A percentile compares a stretch with the other conserved stretches of the same genome.
Evolutionary conservation across 2,329 filamentous ascomycete species (phyloP).

Genomic region (Hymenoscyphus albidus): DNA sequence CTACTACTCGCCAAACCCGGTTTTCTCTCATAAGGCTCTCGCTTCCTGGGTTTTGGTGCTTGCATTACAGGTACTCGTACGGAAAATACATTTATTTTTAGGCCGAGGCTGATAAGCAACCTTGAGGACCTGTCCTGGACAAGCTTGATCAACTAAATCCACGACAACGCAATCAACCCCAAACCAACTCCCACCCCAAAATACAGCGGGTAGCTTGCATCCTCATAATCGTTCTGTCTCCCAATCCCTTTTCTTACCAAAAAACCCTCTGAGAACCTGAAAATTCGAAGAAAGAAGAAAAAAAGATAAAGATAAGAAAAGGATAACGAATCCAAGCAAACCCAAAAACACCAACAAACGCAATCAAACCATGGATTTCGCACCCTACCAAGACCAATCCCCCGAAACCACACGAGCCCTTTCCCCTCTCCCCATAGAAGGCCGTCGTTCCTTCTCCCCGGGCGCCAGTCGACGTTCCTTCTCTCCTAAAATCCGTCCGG

Average conservation of each 20-base stretch:
- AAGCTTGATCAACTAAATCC: neutral
- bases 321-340: neutral
- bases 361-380: constrained; percentile 72
- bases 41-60: too few relatives aligned
- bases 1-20: too few relatives aligned
- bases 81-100: neutral
- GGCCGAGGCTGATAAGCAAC: constrained; percentile 1
- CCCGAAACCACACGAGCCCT: constrained; percentile 80
- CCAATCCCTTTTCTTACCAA: neutral
- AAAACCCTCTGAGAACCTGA: neutral
- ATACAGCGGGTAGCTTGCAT: too few relatives aligned
- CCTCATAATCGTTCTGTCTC: neutral
- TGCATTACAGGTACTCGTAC: too few relatives aligned
- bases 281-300: too few relatives aligned
- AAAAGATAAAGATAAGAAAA: neutral
- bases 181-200: neutral
- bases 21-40: too few relatives aligned
- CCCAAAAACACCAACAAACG: neutral
- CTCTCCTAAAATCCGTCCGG: constrained; percentile 47
- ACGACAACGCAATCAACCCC: constrained; percentile 9
- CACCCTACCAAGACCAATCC: constrained; percentile 89
- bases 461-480: constrained; percentile 45
- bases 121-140: neutral
- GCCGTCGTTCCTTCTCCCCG: constrained; percentile 4
- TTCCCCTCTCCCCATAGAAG: constrained; percentile 55